Percentiles rank a stretch among this genome's conserved stretches.
phyloP scores from a whole-genome alignment of 73 alveolate species.

The Halteria grandinella region DNA sequence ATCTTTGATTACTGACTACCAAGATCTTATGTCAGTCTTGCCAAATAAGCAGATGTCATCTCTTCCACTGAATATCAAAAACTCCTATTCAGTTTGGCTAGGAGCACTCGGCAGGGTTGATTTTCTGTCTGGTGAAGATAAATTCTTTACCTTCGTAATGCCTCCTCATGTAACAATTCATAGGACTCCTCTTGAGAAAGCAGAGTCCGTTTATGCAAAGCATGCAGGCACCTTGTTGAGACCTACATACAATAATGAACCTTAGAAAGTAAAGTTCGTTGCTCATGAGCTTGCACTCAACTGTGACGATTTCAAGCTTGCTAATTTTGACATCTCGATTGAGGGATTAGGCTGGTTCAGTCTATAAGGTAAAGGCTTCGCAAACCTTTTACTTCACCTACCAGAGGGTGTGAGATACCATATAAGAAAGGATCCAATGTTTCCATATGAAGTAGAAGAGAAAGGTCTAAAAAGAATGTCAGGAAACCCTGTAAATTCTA shows the following conservation, averaged over 20 bases:
- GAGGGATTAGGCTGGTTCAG: conserved; percentile 78
- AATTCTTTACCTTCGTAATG: conserved; percentile 57
- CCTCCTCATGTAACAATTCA: conserved; percentile 70
- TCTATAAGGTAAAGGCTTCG: conserved; percentile 61
- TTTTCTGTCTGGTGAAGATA: conserved; percentile 64
- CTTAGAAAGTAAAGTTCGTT: conserved; percentile 41
- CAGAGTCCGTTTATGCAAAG: conserved; percentile 48
- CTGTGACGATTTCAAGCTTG: conserved; percentile 38
- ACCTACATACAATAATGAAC: conserved; percentile 60
- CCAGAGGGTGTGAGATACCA: conserved; percentile 57
- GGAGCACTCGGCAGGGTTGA: conserved; percentile 76
- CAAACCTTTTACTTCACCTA: conserved; percentile 38
- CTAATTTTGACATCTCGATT: conserved; percentile 65
- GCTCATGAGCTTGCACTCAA: conserved; percentile 52
- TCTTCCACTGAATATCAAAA: conserved; percentile 5
- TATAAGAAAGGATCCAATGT: conserved; percentile 53
- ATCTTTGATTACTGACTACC: conserved; percentile 44
- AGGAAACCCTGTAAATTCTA: conserved; percentile 69
- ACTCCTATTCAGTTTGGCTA: conserved; percentile 54
- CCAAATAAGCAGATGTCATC: conserved; percentile 46
- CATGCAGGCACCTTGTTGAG: conserved; percentile 70
- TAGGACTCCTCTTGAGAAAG: conserved; percentile 57
- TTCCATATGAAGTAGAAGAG: conserved; percentile 65
- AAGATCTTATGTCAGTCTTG: conserved; percentile 52
- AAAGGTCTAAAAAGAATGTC: conserved; percentile 54